These are phyloP conservation scores for Tylopilus rubrobrunneus DNA, from an alignment of 768 basidiomycete species.

Conservation along the genomic window DNA sequence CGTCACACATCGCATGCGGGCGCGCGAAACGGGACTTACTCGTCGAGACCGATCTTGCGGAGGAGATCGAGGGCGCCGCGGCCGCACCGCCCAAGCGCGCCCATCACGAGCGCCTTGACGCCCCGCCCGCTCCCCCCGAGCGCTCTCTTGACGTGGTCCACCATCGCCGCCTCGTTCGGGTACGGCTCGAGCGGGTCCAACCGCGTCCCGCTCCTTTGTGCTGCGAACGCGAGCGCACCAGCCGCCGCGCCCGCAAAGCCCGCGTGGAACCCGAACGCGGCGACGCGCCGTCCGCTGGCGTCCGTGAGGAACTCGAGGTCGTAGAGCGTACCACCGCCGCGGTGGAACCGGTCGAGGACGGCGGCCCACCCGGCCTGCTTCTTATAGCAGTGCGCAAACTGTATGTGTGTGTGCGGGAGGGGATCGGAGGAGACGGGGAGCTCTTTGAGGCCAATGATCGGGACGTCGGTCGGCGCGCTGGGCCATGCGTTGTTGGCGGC, in stretches of 20 bases:
- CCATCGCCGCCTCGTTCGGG: conserved; percentile 80
- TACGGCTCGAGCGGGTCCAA: conserved; percentile 78
- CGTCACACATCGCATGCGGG: too few relatives aligned
- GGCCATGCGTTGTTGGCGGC: conserved; percentile 90
- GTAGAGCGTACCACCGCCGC: conserved; percentile 82
- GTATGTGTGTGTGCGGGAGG: conserved; percentile 91
- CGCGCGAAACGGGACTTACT: conserved; percentile 50
- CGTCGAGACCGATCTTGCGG: conserved; percentile 89
- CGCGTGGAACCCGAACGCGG: conserved; percentile 97
- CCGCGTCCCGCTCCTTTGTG: conserved; percentile 53
- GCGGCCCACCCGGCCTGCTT: conserved; percentile 88
- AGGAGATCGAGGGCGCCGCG: conserved; percentile 94
- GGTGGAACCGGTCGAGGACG: conserved; percentile 80
- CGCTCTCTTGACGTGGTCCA: conserved; percentile 60
- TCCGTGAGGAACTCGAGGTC: conserved; percentile 96
- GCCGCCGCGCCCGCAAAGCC: conserved; percentile 98
- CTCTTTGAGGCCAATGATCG: conserved; percentile 96
- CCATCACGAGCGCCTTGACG: conserved; percentile 88
- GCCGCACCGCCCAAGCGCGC: conserved; percentile 93
- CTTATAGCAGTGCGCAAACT: conserved; percentile 99
- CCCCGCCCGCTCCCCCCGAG: conserved; percentile 68
- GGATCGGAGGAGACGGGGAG: conserved; percentile 80
- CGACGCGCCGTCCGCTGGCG: conserved; percentile 79
- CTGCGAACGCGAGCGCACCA: conserved; percentile 75
- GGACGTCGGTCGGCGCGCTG: conserved; percentile 62